Percentiles rank a stretch among this genome's conserved stretches.
Conservation (phyloP, 495 filamentous ascomycete species). For the Trichocladium uniseriatum region DNA sequence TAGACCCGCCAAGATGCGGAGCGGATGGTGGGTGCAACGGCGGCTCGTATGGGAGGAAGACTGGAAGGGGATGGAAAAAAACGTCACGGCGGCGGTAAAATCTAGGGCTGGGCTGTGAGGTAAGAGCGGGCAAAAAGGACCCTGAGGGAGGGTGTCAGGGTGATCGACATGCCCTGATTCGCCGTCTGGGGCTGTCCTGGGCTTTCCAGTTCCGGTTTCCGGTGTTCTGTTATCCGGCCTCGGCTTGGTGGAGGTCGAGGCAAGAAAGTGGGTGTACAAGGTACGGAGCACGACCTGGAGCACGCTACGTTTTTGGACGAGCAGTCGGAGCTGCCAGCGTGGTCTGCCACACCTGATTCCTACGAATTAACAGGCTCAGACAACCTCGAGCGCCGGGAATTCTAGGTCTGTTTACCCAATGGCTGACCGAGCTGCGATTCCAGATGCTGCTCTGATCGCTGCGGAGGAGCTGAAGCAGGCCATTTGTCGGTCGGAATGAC, state of each 20-base stretch:
- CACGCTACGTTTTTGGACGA: not conserved
- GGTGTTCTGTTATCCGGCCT: slow-evolving; percentile 1
- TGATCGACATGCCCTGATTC: slow-evolving; percentile 12
- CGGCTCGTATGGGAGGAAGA: not conserved
- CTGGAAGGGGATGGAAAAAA: not conserved
- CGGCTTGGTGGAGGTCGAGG: not conserved
- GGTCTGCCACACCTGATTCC: not conserved
- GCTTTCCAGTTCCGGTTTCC: slow-evolving; percentile 1
- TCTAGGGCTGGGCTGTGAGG: not conserved
- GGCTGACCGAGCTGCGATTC: not conserved
- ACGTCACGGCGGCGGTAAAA: not conserved
- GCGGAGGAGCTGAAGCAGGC: not conserved
- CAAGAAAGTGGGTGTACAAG: not conserved
- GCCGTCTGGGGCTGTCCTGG: not conserved
- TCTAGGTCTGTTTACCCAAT: not conserved
- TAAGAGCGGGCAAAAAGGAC: too few relatives aligned
- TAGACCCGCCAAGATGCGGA: slow-evolving; percentile 1
- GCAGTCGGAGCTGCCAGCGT: not conserved
- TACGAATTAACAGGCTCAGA: not conserved
- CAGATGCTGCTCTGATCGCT: not conserved
- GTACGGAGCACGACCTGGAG: not conserved
- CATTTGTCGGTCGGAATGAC: not conserved
- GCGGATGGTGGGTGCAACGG: not conserved
- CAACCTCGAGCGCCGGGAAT: not conserved
- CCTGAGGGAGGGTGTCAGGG: too few relatives aligned